Base-by-base conservation (phyloP, 352 stramenopile genomes). In the Bremia lactucae region DNA sequence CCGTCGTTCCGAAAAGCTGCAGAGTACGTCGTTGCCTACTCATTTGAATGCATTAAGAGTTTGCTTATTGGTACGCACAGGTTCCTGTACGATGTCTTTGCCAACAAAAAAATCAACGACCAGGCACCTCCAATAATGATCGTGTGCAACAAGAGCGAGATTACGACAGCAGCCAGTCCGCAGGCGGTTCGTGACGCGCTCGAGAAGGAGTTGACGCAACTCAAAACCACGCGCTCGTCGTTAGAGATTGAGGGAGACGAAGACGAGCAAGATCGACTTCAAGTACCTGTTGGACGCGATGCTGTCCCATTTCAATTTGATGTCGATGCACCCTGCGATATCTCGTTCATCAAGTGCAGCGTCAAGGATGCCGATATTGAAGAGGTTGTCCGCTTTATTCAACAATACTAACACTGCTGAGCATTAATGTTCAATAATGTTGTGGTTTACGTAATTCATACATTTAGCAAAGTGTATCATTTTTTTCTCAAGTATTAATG, bases 41-140 rank as follows among this genome's bases (percentile, higher is more conserved):
- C 24, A 3, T 29, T 29, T 3, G 24, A 29, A 11, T 29, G 24
- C 24, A 29, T 13, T 5, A 13, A 6, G 7, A 33, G 10, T 33
- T 33, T 33, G 28, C 11, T 13, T 10, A 33, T 33, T 22, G 2
- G 2, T 31, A 25, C 14, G 36, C 49, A 21, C 28, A 84, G 72
- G 40, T 87, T 75, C 58, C 55, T 94, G 36, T 87, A 87, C 60
- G 76, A 94, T 55, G 80, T 94, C 23, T 89, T 94, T 42, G 73
- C 76, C 11, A 82, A 83, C 42, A 73, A 80, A 46, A 90, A 83
- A 55, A 57, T 91, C 49, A 87, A 88, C 49, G 78, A 91, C 56
- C 43, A 72, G 29, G 57, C 65, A 26, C 68, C 68, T 18, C 65
- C 70, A 36, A 70, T 94, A 47, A 54, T 91, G 42, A 67, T 94